Evolutionary conservation across 1,284 basidiomycete species (phyloP).

Genomic region (Tilletia walkeri): DNA sequence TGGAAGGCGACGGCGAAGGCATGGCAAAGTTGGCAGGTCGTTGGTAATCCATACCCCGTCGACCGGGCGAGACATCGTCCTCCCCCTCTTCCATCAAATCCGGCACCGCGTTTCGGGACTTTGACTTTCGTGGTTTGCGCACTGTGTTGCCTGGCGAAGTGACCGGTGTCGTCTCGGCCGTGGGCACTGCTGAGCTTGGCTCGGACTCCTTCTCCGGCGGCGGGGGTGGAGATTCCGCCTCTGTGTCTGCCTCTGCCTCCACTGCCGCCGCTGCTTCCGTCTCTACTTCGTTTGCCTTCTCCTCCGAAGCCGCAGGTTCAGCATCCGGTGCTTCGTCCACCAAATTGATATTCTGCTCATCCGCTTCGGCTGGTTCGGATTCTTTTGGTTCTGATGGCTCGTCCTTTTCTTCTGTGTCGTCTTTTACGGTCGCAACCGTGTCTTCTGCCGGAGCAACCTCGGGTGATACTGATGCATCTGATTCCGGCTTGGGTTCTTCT

Average conservation of each 20-base stretch:
- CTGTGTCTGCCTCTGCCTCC: too few species aligned
- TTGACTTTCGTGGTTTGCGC: constrained; percentile 13
- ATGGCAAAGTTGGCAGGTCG: background rate
- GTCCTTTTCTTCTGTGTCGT: too few species aligned
- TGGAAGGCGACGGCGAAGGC: background rate
- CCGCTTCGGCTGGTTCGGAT: too few species aligned
- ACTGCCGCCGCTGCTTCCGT: too few species aligned
- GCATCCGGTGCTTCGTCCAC: background rate
- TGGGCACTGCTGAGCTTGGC: background rate
- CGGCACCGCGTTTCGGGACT: background rate
- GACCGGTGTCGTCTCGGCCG: background rate
- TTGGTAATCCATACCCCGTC: constrained; percentile 7
- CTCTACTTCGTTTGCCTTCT: too few species aligned
- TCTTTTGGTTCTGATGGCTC: background rate
- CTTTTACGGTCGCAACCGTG: too few species aligned
- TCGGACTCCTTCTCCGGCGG: too few species aligned
- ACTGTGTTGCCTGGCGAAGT: background rate
- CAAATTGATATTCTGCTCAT: too few species aligned
- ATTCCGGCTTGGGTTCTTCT: too few species aligned
- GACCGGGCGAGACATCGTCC: background rate
- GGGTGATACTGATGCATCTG: too few species aligned
- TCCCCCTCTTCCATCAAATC: background rate
- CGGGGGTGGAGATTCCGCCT: too few species aligned
- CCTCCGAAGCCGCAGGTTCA: background rate
- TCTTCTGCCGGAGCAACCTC: too few species aligned